A percentile compares a stretch with the other conserved stretches of the same genome.
Conservation (phyloP, 129 eudicot genomes). For the Mikania micrantha region DNA sequence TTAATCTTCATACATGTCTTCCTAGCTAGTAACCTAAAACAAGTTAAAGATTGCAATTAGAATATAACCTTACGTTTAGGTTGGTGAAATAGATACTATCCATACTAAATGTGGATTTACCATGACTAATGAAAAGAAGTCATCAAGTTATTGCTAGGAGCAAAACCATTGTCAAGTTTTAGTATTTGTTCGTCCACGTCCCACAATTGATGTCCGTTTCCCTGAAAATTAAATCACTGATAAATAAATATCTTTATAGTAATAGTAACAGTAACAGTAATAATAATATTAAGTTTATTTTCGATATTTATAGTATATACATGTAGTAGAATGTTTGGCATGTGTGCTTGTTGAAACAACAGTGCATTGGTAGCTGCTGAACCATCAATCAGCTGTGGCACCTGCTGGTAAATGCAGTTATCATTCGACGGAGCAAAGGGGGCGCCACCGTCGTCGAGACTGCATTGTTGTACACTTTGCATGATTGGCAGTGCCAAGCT, state of each 20-base stretch:
- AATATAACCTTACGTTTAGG: background rate
- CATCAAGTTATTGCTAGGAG: conserved; percentile 63
- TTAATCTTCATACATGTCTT: conserved; percentile 15
- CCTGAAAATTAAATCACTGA: conserved; percentile 39
- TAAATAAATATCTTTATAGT: background rate
- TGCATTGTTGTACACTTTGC: conserved; percentile 32
- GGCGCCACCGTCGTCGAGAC: conserved; percentile 18
- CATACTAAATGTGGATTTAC: background rate
- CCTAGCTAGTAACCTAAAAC: conserved; percentile 8
- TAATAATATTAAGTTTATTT: no score
- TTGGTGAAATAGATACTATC: background rate
- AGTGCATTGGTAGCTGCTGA: conserved; percentile 28
- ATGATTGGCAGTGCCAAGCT: conserved; percentile 40
- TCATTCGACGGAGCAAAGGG: conserved; percentile 31
- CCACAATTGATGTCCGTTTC: conserved; percentile 62
- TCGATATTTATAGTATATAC: no score
- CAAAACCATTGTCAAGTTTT: conserved; percentile 45
- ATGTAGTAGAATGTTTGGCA: conserved; percentile 45
- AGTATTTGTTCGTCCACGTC: conserved; percentile 66
- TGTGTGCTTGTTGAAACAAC: conserved; percentile 46
- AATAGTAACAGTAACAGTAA: no score
- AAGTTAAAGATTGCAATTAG: background rate
- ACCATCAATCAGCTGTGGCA: conserved; percentile 33
- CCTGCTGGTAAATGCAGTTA: conserved; percentile 33
- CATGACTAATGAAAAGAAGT: conserved; percentile 44